These are phyloP conservation scores for Phytophthora rubi DNA, from an alignment of 352 stramenopile genomes.

Conservation along the genomic window DNA sequence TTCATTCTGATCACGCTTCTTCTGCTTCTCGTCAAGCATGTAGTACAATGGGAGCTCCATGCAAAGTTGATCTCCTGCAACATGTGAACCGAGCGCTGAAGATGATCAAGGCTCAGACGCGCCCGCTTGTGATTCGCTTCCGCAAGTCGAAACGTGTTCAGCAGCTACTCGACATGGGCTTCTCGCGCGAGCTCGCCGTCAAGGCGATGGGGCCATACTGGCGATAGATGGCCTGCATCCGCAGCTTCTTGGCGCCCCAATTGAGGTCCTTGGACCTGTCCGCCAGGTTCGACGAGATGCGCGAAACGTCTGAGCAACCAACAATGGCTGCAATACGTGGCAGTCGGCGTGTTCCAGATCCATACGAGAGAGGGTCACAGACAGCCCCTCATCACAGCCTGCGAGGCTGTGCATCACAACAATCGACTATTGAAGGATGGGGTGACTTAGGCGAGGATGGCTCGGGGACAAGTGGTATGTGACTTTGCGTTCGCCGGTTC, in stretches of 20 bases:
- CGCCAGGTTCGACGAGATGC: conserved; percentile 91
- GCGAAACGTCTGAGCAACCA: conserved; percentile 70
- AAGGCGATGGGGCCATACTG: conserved; percentile 85
- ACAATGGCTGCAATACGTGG: too few relatives aligned
- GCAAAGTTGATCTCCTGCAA: conserved; percentile 81
- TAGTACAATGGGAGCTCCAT: conserved; percentile 75
- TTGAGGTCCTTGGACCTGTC: conserved; percentile 97
- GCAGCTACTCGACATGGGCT: conserved; percentile 82
- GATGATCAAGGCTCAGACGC: conserved; percentile 85
- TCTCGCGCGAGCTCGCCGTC: conserved; percentile 53
- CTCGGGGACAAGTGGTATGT: too few relatives aligned
- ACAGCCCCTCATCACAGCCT: too few relatives aligned
- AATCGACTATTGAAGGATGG: too few relatives aligned
- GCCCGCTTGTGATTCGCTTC: conserved; percentile 82
- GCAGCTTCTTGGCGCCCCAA: conserved; percentile 96
- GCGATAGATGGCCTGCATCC: conserved; percentile 89
- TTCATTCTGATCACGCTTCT: conserved; percentile 52
- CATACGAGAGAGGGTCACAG: too few relatives aligned
- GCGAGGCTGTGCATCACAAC: too few relatives aligned
- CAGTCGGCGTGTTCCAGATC: too few relatives aligned
- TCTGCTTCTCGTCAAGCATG: conserved; percentile 72
- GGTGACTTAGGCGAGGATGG: too few relatives aligned
- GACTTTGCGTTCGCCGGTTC: too few relatives aligned
- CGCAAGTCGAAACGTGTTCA: conserved; percentile 66
- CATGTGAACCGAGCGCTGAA: conserved; percentile 83